phyloP scores from a whole-genome alignment of 371 early-diverging fungal species.

The Mucor plumbeus region DNA sequence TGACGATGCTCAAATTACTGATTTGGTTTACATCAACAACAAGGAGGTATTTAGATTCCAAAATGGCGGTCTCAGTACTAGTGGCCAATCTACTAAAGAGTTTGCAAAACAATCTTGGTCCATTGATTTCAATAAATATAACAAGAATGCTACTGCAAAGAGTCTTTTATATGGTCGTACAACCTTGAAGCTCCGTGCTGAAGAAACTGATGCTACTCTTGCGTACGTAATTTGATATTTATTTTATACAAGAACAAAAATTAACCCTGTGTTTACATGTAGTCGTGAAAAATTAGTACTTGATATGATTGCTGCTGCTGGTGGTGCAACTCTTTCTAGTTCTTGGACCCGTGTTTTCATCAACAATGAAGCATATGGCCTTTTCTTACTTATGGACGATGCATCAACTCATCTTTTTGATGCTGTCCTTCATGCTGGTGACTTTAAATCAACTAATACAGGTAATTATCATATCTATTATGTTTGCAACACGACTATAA shows the following conservation, averaged over 20 bases:
- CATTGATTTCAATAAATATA: slow-evolving; percentile 52
- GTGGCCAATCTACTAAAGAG: slow-evolving; percentile 63
- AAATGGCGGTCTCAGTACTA: slow-evolving; percentile 51
- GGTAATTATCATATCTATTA: slow-evolving; percentile 17
- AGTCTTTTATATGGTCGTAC: slow-evolving; percentile 51
- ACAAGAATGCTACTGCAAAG: slow-evolving; percentile 34
- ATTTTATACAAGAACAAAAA: neutral
- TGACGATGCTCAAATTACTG: slow-evolving; percentile 31
- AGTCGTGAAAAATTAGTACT: slow-evolving; percentile 58
- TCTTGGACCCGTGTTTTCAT: slow-evolving; percentile 57
- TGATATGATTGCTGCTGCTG: slow-evolving; percentile 56
- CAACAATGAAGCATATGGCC: slow-evolving; percentile 56
- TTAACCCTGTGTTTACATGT: neutral
- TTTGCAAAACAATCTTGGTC: slow-evolving; percentile 62
- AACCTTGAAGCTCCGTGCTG: slow-evolving; percentile 56
- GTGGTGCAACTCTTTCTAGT: slow-evolving; percentile 56
- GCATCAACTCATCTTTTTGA: slow-evolving; percentile 53
- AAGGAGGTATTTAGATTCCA: slow-evolving; percentile 46
- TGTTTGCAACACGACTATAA: slow-evolving; percentile 4
- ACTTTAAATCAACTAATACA: slow-evolving; percentile 31
- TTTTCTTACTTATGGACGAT: slow-evolving; percentile 64
- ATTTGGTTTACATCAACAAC: slow-evolving; percentile 52
- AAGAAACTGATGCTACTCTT: slow-evolving; percentile 56
- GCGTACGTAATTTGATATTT: slow-evolving; percentile 34
- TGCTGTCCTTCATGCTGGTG: slow-evolving; percentile 44